phyloP scores from a whole-genome alignment of 176 grass and related monocot species.

The Hsuehochloa calcarea region DNA sequence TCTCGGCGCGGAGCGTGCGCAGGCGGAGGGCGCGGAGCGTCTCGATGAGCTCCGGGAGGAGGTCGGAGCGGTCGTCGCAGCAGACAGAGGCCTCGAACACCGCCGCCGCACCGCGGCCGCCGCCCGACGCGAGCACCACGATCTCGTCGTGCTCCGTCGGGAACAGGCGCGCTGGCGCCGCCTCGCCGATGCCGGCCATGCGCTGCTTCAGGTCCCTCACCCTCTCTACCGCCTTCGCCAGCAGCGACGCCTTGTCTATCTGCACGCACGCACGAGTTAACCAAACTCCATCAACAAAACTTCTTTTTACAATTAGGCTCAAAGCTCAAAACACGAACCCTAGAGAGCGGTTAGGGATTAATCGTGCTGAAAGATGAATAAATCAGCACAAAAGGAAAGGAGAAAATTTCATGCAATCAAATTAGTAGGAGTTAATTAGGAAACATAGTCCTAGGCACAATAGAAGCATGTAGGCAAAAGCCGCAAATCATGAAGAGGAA shows the following conservation, averaged over 20 bases:
- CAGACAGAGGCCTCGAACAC: constrained; percentile 83
- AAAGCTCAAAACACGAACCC: constrained; percentile 13
- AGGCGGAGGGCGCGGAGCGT: constrained; percentile 74
- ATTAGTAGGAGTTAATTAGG: not conserved
- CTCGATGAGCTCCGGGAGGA: constrained; percentile 87
- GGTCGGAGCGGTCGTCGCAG: constrained; percentile 90
- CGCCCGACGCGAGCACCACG: constrained; percentile 54
- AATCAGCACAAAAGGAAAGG: not conserved
- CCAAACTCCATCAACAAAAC: not conserved
- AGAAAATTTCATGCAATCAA: not conserved
- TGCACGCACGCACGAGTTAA: not conserved
- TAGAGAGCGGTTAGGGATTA: not conserved
- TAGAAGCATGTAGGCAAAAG: constrained; percentile 15
- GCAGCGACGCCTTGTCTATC: constrained; percentile 97
- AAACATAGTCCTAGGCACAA: constrained; percentile 14
- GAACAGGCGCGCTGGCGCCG: constrained; percentile 50
- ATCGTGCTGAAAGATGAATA: not conserved
- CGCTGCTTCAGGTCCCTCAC: constrained; percentile 89
- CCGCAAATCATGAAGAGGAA: constrained; percentile 25
- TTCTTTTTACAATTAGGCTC: not conserved
- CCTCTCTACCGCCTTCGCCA: constrained; percentile 87
- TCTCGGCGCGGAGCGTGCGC: constrained; percentile 82
- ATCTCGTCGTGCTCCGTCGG: constrained; percentile 92
- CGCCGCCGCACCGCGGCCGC: constrained; percentile 11
- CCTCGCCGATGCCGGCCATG: constrained; percentile 54